phyloP scores from a whole-genome alignment of 257 asterid genomes.

The Nicotiana knightiana region DNA sequence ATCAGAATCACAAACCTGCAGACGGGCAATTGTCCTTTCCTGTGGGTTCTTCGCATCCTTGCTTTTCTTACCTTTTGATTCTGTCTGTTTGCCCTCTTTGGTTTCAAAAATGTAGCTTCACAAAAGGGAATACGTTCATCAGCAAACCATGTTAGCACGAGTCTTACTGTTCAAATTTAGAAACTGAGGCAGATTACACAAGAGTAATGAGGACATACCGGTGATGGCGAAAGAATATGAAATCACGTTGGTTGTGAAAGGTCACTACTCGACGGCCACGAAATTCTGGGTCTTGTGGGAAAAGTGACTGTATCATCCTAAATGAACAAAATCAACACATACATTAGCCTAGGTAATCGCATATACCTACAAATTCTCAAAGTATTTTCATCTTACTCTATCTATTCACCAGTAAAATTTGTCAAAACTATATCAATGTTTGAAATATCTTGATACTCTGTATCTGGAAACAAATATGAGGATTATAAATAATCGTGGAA shows the following conservation, averaged over 20 bases:
- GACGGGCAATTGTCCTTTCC: conserved; percentile 68
- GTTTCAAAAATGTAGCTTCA: conserved; percentile 70
- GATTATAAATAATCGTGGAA: not conserved
- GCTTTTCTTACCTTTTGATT: conserved; percentile 39
- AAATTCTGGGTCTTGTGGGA: conserved; percentile 87
- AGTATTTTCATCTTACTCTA: not conserved
- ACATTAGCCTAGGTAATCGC: not conserved
- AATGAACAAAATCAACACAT: conserved; percentile 2
- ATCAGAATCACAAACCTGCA: conserved; percentile 63
- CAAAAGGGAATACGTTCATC: conserved; percentile 11
- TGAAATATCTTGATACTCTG: not conserved
- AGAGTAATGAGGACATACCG: conserved; percentile 39
- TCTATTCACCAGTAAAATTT: not conserved
- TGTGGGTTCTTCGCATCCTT: conserved; percentile 25
- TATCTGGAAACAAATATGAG: not conserved
- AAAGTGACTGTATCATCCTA: conserved; percentile 79
- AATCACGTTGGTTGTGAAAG: conserved; percentile 95
- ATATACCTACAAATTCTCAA: not conserved
- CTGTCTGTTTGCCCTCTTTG: conserved; percentile 55
- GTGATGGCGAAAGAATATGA: conserved; percentile 88
- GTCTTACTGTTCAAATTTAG: not conserved
- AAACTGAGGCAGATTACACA: not conserved
- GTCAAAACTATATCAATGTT: not conserved
- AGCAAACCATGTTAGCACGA: not conserved
- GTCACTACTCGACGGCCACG: conserved; percentile 92